Evolutionary conservation across 768 basidiomycete species (phyloP), one percentile per base, ranked within the genome.

Genomic region (Panellus pusillus): DNA sequence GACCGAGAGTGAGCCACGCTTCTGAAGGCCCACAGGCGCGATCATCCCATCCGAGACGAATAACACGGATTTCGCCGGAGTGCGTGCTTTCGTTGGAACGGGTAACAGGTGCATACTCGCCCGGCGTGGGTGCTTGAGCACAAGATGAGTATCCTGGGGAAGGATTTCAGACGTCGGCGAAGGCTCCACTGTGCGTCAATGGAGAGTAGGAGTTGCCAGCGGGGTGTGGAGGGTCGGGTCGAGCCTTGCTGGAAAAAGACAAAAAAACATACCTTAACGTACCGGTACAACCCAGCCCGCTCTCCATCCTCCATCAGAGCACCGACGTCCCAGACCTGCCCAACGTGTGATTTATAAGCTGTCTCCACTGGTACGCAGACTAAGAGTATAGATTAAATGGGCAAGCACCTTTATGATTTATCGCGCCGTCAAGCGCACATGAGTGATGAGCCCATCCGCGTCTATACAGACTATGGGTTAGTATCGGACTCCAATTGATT

Each of bases 401-500:
- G 35, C 79, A 91, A 93, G 93, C 14, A 87, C 78, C 68, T 97
- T 97, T n/a, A n/a, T n/a, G n/a, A n/a, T n/a, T n/a, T 73, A 98
- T 90, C 0, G 90, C 88, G 66, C 89, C 92, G 75, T 98, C 96
- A 0, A 98, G 77, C 0, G 94, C 95, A 65, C 97, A 99, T 1
- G n/a, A n/a, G 96, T 98, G 9, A 96, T 84, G 32, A 99, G 79
- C 66, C 94, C 88, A 62, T 87, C 79, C n/a, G 78, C 72, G 38
- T 76, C 71, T 15, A 78, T 74, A 46, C n/a, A n/a, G n/a, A n/a
- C n/a, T n/a, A n/a, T n/a, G n/a, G n/a, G n/a, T n/a, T n/a, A n/a
- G n/a, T n/a, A n/a, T n/a, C n/a, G 92, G 86, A 7, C 92, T 87
- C 95, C 96, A 99, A 70, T 98, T 96, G 49, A 99, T 93, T 1